Percentiles rank a stretch among this genome's conserved stretches.
Conservation (phyloP, 305 asterid species). For the Fraxinus sp. region DNA sequence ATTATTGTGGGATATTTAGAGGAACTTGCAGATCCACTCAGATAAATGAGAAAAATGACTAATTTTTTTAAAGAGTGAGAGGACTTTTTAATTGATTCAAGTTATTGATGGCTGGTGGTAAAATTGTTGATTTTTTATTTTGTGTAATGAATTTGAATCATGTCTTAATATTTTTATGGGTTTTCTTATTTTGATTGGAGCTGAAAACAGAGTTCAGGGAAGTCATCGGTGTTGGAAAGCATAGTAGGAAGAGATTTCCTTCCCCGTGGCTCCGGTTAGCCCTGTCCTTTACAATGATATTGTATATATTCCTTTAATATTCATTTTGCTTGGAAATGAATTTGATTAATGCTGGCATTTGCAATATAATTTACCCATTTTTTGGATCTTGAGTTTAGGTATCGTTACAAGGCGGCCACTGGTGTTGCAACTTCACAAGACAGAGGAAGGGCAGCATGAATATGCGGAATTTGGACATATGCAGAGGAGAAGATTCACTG, state of each 20-base stretch:
- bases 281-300: neutral
- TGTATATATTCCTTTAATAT: neutral
- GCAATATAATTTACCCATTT: conserved; percentile 15
- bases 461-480: conserved; percentile 92
- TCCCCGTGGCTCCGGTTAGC: conserved; percentile 96
- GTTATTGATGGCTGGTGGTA: conserved; percentile 13
- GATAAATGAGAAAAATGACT: conserved; percentile 4
- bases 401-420: conserved; percentile 93
- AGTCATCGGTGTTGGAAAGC: conserved; percentile 96
- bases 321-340: neutral
- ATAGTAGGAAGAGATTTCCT: conserved; percentile 94
- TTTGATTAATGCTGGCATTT: neutral
- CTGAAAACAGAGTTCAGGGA: conserved; percentile 84
- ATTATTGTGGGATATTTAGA: conserved; percentile 15
- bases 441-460: conserved; percentile 63
- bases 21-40: conserved; percentile 35
- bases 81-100: conserved; percentile 19
- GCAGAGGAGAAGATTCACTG: conserved; percentile 60
- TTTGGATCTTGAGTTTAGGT: conserved; percentile 44
- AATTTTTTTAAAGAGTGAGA: neutral
- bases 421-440: conserved; percentile 84
- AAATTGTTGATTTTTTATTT: neutral
- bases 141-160: neutral
- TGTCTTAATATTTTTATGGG: neutral
- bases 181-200: conserved; percentile 23